Base-by-base conservation (phyloP, 139 green algal species). In the Chlorokybus atmophyticus region DNA sequence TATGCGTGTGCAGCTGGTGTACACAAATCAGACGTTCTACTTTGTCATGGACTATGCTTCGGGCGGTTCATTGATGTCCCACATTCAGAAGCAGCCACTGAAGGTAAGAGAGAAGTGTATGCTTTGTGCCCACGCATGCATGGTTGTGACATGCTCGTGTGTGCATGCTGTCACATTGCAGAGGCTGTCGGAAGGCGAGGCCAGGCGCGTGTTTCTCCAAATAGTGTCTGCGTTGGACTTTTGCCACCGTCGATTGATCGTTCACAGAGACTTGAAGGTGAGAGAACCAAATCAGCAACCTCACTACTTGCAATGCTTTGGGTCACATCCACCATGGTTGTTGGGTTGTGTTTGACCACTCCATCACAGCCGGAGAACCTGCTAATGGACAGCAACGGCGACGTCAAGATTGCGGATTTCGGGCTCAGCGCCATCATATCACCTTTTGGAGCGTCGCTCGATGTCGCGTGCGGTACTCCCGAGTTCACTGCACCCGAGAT, bases 321-420 rank as follows among this genome's bases (percentile, higher is more conserved):
- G n/a, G n/a, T n/a, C n/a, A n/a, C n/a, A n/a, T n/a, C n/a, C n/a
- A n/a, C n/a, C n/a, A n/a, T n/a, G n/a, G n/a, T n/a, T n/a, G n/a
- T n/a, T n/a, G n/a, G n/a, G n/a, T n/a, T n/a, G n/a, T n/a, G n/a
- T n/a, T n/a, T n/a, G n/a, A n/a, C n/a, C n/a, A n/a, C n/a, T n/a
- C n/a, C n/a, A n/a, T n/a, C n/a, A n/a, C 35, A 44, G 58, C 78
- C 81, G 0, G 82, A 89, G 52, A 89, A 89, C 66, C 79, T 87
- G 40, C 71, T 88, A 1, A 63, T 88, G 67, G 75, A 86, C 29
- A 75, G 65, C 19, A 28, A 41, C 1, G 28, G 32, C 29, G 79
- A 82, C 62, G 54, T 83, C 48, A 83, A 85, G 62, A 74, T 88
- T 14, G 77, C 79, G 0, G 81, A 87, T 55, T 85, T 83, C 50